Percentiles rank a stretch among this genome's conserved stretches.
Evolutionary conservation across 306 rosid species (phyloP).

Genomic region (Dryas drummondii): DNA sequence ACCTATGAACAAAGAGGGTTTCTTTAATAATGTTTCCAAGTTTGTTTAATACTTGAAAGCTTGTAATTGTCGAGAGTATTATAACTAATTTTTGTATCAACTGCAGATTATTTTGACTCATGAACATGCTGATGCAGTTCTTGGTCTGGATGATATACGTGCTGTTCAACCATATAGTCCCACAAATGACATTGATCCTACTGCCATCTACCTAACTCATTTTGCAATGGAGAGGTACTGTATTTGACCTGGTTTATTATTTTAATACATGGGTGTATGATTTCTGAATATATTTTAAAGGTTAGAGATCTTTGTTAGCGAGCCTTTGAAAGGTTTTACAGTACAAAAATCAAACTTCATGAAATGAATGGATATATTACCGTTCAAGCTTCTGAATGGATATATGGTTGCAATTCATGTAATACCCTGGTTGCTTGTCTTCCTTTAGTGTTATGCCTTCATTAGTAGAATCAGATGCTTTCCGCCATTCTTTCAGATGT

Average conservation of each 20-base stretch:
- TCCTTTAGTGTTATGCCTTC: too few species aligned
- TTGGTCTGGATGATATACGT: constrained; percentile 97
- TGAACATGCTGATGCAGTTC: constrained; percentile 99
- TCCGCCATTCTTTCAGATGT: too few species aligned
- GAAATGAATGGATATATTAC: too few species aligned
- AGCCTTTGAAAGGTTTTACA: too few species aligned
- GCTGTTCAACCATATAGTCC: constrained; percentile 83
- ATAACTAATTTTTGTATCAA: constrained; percentile 18
- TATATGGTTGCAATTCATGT: too few species aligned
- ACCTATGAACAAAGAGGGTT: not conserved
- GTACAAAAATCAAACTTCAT: too few species aligned
- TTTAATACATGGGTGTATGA: too few species aligned
- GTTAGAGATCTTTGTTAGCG: too few species aligned
- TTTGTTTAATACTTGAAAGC: constrained; percentile 8
- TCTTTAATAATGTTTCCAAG: not conserved
- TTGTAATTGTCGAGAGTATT: constrained; percentile 15
- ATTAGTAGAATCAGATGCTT: too few species aligned
- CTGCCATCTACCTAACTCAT: constrained; percentile 72
- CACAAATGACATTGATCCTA: constrained; percentile 81
- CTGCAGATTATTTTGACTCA: constrained; percentile 95
- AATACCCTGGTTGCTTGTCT: too few species aligned
- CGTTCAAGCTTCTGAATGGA: too few species aligned
- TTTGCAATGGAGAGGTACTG: constrained; percentile 87
- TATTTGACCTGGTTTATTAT: not conserved
- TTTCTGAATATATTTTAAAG: too few species aligned